Base-by-base conservation (phyloP, 805 yeast genomes). In the Candida coleopterorum region DNA sequence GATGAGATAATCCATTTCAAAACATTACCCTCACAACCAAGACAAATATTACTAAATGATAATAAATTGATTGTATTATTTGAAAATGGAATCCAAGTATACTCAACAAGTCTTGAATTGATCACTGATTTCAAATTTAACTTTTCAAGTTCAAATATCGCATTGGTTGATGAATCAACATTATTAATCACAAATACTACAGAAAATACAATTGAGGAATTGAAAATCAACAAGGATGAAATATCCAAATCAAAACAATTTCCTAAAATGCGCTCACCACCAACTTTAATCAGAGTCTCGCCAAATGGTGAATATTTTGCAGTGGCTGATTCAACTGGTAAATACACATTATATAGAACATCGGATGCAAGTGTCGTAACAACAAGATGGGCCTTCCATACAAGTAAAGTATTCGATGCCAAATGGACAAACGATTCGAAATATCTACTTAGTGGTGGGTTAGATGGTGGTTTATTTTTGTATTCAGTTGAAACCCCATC, bases 321-420 rank as follows among this genome's bases (percentile, higher is more conserved):
- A 1, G 84, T 82, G 18, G 97, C 96, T 35, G 97, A 89, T 50
- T 70, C 71, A 4, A 69, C 82, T 36, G 98, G 98, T 23, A 93
- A 90, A 57, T 86, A 88, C 45, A 61, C 81, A n/a, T 68, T 89
- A 25, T 87, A 77, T 59, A 71, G 77, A 44, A 55, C 78, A 6
- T 56, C 55, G 2, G 79, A 77, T 26, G 74, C 66, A 34, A 47
- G 72, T 3, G 62, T 85, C 6, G 72, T 79, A 25, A 87, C 97
- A 2, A 77, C 94, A 0, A 76, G 97, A 55, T 93, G 99, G 99
- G 81, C 95, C 0, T 90, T 86, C 78, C 97, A 93, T 56, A 85
- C 89, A 2, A 81, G 95, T 39, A 79, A 75, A 38, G 82, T 93
- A 44, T 78, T 77, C 40, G 74, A 80, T 21, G 84, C 93, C 32